Percentiles rank a stretch among this genome's conserved stretches.
Conservation (phyloP, 345 rosid species). For the Noccaea bulbosa region DNA sequence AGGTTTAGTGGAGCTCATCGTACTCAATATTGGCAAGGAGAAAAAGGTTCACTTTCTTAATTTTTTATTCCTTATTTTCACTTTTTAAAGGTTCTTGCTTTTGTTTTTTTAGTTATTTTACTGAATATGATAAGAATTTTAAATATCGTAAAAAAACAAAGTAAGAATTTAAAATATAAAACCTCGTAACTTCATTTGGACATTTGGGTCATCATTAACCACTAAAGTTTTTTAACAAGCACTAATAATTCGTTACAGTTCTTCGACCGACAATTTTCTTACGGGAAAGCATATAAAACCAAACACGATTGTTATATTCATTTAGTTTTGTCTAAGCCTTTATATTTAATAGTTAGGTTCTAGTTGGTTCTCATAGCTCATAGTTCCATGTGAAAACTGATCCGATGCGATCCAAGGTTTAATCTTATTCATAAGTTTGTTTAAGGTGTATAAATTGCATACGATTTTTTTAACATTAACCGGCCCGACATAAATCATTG, state of each 20-base stretch:
- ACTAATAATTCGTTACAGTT: no score
- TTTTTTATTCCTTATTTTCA: background rate
- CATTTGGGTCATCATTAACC: background rate
- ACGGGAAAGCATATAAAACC: slow-evolving; percentile 6
- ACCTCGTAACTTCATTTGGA: slow-evolving; percentile 12
- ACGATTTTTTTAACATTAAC: no score
- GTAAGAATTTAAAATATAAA: background rate
- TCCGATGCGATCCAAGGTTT: background rate
- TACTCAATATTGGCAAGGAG: slow-evolving; percentile 91
- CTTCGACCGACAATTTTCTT: no score
- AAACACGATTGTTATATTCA: background rate
- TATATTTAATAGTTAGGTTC: background rate
- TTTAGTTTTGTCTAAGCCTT: background rate
- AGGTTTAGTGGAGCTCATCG: slow-evolving; percentile 92
- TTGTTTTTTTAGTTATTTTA: background rate
- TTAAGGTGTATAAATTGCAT: no score
- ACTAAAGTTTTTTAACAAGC: background rate
- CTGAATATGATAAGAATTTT: background rate
- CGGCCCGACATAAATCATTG: no score
- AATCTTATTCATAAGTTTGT: background rate
- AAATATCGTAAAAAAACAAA: no score
- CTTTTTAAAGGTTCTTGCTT: slow-evolving; percentile 21
- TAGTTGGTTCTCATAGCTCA: background rate
- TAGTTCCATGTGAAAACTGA: background rate
- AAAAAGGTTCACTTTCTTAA: slow-evolving; percentile 55